Conservation (phyloP, 2,329 filamentous ascomycete species). For the Ceratocystis ficicola region DNA sequence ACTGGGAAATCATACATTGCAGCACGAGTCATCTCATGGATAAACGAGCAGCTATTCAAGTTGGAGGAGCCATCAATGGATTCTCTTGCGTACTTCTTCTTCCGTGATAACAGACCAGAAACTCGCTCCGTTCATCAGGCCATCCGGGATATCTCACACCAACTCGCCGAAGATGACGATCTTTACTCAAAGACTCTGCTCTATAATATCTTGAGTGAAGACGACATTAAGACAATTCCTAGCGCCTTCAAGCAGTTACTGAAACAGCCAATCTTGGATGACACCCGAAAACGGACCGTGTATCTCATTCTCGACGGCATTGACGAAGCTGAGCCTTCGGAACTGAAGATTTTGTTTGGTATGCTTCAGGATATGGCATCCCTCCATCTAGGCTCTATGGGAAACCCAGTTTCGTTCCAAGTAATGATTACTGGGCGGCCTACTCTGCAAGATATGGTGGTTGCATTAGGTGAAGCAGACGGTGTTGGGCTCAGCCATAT, state of each 20-base stretch:
- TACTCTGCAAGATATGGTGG: conserved; percentile 32
- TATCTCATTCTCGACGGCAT: conserved; percentile 39
- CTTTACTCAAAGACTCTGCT: conserved; percentile 35
- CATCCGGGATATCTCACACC: conserved; percentile 36
- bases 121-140: conserved; percentile 36
- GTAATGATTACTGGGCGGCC: conserved; percentile 35
- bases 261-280: conserved; percentile 30
- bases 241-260: conserved; percentile 36
- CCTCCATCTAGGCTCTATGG: conserved; percentile 19
- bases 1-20: conserved; percentile 38
- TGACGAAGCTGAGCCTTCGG: conserved; percentile 34
- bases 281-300: conserved; percentile 29
- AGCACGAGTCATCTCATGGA: conserved; percentile 34
- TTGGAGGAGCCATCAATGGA: conserved; percentile 23
- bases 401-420: conserved; percentile 26
- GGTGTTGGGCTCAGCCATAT: conserved; percentile 31
- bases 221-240: conserved; percentile 35
- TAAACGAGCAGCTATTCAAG: conserved; percentile 29
- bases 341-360: conserved; percentile 30
- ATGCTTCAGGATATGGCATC: conserved; percentile 22
- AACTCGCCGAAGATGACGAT: conserved; percentile 36
- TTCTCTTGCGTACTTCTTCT: conserved; percentile 38
- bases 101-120: conserved; percentile 37
- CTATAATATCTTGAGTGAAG: conserved; percentile 28
- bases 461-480: conserved; percentile 29